Evolutionary conservation across 768 basidiomycete species (phyloP), one percentile per base, ranked within the genome.

Genomic region (Lactarius sanguifluus): DNA sequence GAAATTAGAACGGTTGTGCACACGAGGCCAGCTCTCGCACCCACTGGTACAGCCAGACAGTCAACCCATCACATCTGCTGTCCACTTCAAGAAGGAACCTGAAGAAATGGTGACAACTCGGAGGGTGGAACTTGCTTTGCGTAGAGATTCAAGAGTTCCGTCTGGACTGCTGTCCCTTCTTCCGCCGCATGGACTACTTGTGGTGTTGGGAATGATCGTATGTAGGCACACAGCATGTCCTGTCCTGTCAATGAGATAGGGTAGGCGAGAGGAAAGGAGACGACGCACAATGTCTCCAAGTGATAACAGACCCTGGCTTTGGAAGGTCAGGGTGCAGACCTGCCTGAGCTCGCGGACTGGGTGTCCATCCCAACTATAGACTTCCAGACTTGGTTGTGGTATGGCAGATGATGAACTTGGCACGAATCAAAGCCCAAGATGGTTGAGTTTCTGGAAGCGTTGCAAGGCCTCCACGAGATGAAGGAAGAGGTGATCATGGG

Each of bases 201-300:
- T 13, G 36, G 28, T 32, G 34, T 47, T 30, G 43, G 18, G 47
- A 40, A 40, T 16, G 13, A 40, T 40, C 15, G 40, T 40, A 40
- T 40, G 15, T 40, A 40, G 40, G 40, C 40, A 40, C 40, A 15
- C 15, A 40, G 1, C 40, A 40, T 15, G 40, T 40, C 40, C 15
- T 40, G 40, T 40, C 15, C 13, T 40, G 13, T 40, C 0, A 40
- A 15, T 40, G 12, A 40, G 40, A 2, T 15, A 47, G 12, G 36
- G 40, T 34, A 60, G 43, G 5, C 13, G 20, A 47, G 13, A 3
- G 28, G 40, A 60, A 47, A 40, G 13, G 40, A 4, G 40, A 40
- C 50, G 45, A 34, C 45, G 36, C 9, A 60, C 59, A 34, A 60
- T 60, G 30, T 60, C 59, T 60, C 59, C 45, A 47, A 45, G 6